phyloP scores from a whole-genome alignment of 768 basidiomycete genomes.

The Panaeolus papilionaceus region DNA sequence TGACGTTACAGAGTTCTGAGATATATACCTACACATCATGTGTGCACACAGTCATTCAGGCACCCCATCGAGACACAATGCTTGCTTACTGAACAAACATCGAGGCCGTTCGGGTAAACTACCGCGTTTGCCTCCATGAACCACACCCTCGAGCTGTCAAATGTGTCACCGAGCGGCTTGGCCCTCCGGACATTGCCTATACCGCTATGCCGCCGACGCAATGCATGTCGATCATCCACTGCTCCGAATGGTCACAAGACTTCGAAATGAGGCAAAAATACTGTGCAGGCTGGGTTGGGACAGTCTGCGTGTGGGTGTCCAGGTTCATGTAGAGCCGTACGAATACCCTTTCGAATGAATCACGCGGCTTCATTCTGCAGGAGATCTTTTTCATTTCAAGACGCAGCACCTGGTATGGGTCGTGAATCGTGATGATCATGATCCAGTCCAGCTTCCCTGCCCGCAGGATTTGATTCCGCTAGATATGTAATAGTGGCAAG shows the following conservation, averaged over 20 bases:
- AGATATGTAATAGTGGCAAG: not conserved
- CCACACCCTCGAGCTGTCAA: slow-evolving; percentile 6
- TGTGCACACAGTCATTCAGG: slow-evolving; percentile 5
- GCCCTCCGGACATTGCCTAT: slow-evolving; percentile 9
- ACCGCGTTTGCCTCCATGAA: not conserved
- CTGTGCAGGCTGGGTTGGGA: not conserved
- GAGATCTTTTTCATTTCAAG: slow-evolving; percentile 4
- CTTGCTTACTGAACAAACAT: not conserved
- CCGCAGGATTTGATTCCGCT: not conserved
- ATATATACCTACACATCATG: not conserved
- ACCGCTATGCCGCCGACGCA: slow-evolving; percentile 4
- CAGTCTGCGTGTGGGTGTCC: not conserved
- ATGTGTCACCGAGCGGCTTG: slow-evolving; percentile 4
- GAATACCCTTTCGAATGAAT: slow-evolving; percentile 4
- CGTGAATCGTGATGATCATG: not conserved
- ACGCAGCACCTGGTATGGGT: not conserved
- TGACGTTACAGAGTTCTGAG: not conserved
- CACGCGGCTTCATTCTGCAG: slow-evolving; percentile 1
- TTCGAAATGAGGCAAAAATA: not conserved
- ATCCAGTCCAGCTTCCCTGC: not conserved
- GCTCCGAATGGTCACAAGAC: slow-evolving; percentile 7
- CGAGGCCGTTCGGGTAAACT: not conserved
- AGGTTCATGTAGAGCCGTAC: not conserved
- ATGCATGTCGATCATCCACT: slow-evolving; percentile 4
- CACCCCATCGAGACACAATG: slow-evolving; percentile 3